Evolutionary conservation across 163 green algal species (phyloP).

Genomic region (Botryococcus braunii): DNA sequence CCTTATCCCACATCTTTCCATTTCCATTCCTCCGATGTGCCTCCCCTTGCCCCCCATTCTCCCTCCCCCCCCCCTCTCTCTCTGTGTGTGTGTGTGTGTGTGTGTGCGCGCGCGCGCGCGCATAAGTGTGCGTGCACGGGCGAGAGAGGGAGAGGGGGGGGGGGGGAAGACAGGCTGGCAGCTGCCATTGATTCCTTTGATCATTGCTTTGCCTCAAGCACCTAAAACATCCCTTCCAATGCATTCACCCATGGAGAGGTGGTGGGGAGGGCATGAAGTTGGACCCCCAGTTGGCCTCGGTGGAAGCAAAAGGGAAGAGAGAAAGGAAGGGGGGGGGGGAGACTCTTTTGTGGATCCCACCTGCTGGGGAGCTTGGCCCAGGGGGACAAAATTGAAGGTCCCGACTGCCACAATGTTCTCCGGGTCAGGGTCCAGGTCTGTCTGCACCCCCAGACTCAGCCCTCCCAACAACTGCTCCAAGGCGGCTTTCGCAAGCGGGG

Average conservation of each 20-base stretch:
- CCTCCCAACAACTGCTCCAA: slow-evolving; percentile 21
- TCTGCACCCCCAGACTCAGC: slow-evolving; percentile 28
- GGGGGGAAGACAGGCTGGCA: too few relatives aligned
- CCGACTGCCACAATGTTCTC: slow-evolving; percentile 26
- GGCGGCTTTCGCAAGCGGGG: not conserved
- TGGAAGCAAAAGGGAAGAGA: not conserved
- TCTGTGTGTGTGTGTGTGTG: too few relatives aligned
- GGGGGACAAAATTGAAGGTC: slow-evolving; percentile 17
- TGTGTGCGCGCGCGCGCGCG: too few relatives aligned
- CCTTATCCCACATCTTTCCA: not conserved
- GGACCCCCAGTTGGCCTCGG: not conserved
- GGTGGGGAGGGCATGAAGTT: not conserved
- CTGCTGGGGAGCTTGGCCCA: slow-evolving; percentile 18
- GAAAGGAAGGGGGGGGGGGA: not conserved
- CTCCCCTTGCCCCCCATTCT: too few relatives aligned
- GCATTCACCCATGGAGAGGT: too few relatives aligned
- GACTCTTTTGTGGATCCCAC: not conserved
- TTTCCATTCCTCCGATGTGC: not conserved
- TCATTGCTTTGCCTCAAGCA: too few relatives aligned
- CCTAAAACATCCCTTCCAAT: too few relatives aligned
- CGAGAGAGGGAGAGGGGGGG: too few relatives aligned
- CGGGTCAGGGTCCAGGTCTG: slow-evolving; percentile 24
- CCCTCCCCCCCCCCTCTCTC: too few relatives aligned
- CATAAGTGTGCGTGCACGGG: too few relatives aligned
- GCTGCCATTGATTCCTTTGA: too few relatives aligned